phyloP scores from a whole-genome alignment of 1,139 yeast genomes.

The Sugiyamaella sp. region DNA sequence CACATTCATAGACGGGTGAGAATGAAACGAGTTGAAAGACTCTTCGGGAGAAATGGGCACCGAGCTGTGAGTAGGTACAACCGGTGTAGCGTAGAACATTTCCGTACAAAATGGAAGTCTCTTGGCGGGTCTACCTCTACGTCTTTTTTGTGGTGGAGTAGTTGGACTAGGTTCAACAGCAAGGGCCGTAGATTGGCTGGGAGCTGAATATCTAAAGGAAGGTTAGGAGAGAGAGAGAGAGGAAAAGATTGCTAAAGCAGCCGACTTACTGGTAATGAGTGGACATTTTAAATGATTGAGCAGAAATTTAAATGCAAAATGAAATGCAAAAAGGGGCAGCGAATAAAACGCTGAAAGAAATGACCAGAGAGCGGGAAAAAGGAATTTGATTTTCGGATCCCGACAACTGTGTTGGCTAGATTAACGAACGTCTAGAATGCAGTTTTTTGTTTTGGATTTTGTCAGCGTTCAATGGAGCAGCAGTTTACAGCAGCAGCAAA shows the following conservation, averaged over 20 bases:
- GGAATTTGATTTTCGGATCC: slow-evolving; percentile 3
- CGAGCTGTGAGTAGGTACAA: slow-evolving; percentile 19
- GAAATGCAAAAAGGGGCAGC: slow-evolving; percentile 19
- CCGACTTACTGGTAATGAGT: slow-evolving; percentile 15
- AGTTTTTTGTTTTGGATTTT: neutral
- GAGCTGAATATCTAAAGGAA: slow-evolving; percentile 1
- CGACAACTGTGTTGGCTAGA: neutral
- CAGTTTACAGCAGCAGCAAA: too few relatives aligned
- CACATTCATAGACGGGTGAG: slow-evolving; percentile 17
- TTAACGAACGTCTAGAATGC: neutral
- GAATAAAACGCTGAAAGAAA: slow-evolving; percentile 1
- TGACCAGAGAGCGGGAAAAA: slow-evolving; percentile 11
- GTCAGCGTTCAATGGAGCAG: too few relatives aligned
- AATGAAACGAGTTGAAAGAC: slow-evolving; percentile 13
- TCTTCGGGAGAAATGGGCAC: slow-evolving; percentile 17
- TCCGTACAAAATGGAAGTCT: slow-evolving; percentile 35
- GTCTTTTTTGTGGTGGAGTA: slow-evolving; percentile 25
- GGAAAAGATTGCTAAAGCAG: neutral
- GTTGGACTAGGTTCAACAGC: slow-evolving; percentile 4
- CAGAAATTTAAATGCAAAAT: slow-evolving; percentile 17
- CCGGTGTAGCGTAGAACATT: slow-evolving; percentile 31
- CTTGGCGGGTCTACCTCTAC: slow-evolving; percentile 36
- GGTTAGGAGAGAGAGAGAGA: slow-evolving; percentile 2
- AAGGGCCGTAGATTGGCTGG: slow-evolving; percentile 5
- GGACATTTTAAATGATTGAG: slow-evolving; percentile 16